Percentiles rank a stretch among this genome's conserved stretches.
Conservation (phyloP, 176 grass and related monocot species). For the Oryza coarctata region DNA sequence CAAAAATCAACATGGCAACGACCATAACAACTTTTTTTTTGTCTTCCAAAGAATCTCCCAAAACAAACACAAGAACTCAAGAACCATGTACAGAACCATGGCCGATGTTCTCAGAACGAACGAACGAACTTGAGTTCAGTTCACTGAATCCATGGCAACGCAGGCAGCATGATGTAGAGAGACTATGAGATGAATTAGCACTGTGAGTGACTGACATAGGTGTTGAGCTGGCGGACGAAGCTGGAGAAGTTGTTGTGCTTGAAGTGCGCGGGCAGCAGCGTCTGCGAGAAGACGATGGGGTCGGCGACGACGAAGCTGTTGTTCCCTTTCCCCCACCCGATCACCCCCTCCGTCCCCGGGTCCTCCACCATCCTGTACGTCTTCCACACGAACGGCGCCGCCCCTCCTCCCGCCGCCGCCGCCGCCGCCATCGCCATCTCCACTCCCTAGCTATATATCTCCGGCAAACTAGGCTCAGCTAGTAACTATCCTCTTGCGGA, state of each 20-base stretch:
- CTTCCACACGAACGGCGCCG: constrained; percentile 75
- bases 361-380: constrained; percentile 84
- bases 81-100: neutral
- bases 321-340: constrained; percentile 60
- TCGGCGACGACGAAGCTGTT: constrained; percentile 79
- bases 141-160: neutral
- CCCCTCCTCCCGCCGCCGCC: constrained; percentile 1
- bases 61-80: neutral
- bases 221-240: constrained; percentile 86
- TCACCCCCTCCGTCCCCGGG: constrained; percentile 57
- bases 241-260: constrained; percentile 99
- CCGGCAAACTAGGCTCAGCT: neutral
- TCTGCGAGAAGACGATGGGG: constrained; percentile 76
- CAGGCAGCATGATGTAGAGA: neutral
- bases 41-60: constrained; percentile 1
- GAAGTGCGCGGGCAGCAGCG: constrained; percentile 67
- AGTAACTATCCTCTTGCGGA: neutral
- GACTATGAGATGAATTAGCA: neutral
- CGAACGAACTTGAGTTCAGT: neutral
- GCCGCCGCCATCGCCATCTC: neutral
- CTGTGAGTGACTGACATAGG: constrained; percentile 54
- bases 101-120: neutral
- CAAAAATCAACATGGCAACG: neutral
- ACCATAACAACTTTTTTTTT: neutral
- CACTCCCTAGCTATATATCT: too few relatives aligned